Conservation (phyloP, 2,329 filamentous ascomycete genomes). For the Cladosporium austrohemisphaericum region DNA sequence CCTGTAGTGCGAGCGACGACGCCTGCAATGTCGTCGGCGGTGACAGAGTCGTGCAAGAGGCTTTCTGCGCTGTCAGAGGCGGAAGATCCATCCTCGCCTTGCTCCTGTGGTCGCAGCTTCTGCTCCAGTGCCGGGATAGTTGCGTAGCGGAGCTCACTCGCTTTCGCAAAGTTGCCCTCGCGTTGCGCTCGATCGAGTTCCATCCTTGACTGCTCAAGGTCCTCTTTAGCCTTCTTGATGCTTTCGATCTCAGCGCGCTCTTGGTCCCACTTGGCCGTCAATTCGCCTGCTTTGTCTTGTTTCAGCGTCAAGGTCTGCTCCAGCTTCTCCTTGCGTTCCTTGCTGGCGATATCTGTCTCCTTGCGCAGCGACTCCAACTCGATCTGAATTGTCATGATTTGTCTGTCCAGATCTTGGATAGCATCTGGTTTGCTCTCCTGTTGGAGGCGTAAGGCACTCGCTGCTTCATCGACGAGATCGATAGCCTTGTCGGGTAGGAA, state of each 20-base stretch:
- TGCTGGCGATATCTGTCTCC: conserved; percentile 85
- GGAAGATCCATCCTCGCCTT: conserved; percentile 40
- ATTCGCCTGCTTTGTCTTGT: conserved; percentile 68
- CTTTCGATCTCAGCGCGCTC: conserved; percentile 80
- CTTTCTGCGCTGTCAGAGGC: conserved; percentile 52
- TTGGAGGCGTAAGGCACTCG: conserved; percentile 81
- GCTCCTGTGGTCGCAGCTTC: conserved; percentile 72
- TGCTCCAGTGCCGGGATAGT: conserved; percentile 77
- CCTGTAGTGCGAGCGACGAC: conserved; percentile 90
- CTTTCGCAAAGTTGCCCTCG: conserved; percentile 80
- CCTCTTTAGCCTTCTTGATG: conserved; percentile 81
- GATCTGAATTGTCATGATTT: conserved; percentile 96
- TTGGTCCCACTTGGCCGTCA: conserved; percentile 85
- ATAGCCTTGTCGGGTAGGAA: conserved; percentile 97
- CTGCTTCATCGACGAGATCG: conserved; percentile 92
- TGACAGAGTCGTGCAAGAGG: conserved; percentile 91
- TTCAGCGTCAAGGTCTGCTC: conserved; percentile 71
- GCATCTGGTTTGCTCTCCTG: conserved; percentile 96
- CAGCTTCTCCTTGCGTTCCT: conserved; percentile 81
- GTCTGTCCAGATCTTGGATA: conserved; percentile 86
- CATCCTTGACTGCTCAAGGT: conserved; percentile 79
- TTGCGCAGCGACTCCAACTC: conserved; percentile 92
- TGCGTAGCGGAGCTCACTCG: conserved; percentile 87
- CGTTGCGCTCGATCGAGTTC: conserved; percentile 86
- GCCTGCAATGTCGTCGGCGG: conserved; percentile 84